Conservation (phyloP, 176 grass and related monocot species). For the Carex littledalei region DNA sequence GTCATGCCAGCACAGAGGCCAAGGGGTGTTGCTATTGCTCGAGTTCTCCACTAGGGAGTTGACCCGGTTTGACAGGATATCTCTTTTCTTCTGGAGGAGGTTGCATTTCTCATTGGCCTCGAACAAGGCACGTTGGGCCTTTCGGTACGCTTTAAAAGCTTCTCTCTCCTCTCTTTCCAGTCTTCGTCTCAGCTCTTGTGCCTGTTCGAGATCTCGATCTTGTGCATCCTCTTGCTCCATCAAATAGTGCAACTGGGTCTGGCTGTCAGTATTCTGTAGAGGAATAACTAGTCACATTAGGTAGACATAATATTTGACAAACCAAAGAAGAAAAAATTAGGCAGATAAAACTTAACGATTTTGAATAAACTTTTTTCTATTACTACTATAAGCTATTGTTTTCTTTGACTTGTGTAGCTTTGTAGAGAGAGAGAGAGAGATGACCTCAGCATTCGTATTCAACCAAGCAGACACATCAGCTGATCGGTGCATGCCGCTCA, state of each 20-base stretch:
- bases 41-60: constrained; percentile 49
- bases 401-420: neutral
- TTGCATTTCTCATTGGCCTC: constrained; percentile 84
- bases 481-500: neutral
- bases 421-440: neutral
- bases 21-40: neutral
- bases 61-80: constrained; percentile 52
- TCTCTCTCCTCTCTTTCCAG: constrained; percentile 85
- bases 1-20: constrained; percentile 34
- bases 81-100: constrained; percentile 69
- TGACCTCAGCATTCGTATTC: constrained; percentile 11
- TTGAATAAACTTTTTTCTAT: constrained; percentile 19
- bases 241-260: constrained; percentile 50
- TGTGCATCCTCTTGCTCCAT: constrained; percentile 72
- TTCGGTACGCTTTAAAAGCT: constrained; percentile 82
- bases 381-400: constrained; percentile 9
- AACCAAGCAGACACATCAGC: neutral
- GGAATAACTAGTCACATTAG: constrained; percentile 15
- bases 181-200: constrained; percentile 60
- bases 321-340: neutral
- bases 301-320: neutral
- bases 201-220: constrained; percentile 81
- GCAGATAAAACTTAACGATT: neutral
- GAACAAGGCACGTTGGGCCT: constrained; percentile 72
- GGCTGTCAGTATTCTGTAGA: constrained; percentile 21